Percentiles rank a stretch among this genome's conserved stretches.
Evolutionary conservation across 345 rosid species (phyloP).

Genomic region (Chamaenerion angustifolium): DNA sequence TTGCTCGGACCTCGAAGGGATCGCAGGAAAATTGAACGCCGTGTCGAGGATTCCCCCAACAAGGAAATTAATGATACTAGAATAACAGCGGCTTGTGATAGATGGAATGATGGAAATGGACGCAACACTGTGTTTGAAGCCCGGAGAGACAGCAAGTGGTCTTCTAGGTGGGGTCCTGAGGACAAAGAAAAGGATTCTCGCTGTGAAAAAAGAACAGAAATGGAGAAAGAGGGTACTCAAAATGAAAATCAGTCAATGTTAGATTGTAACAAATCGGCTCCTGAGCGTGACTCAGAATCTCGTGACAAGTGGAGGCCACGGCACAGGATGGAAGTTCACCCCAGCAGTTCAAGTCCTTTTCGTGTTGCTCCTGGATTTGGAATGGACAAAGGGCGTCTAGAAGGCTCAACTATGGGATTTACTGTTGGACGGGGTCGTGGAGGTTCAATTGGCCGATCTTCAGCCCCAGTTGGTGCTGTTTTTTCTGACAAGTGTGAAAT

Average conservation of each 20-base stretch:
- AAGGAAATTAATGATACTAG: slow-evolving; percentile 44
- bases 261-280: slow-evolving; percentile 23
- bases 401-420: slow-evolving; percentile 55
- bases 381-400: slow-evolving; percentile 42
- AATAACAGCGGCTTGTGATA: slow-evolving; percentile 42
- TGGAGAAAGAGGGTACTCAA: slow-evolving; percentile 47
- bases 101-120: slow-evolving; percentile 47
- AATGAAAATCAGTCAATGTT: slow-evolving; percentile 36
- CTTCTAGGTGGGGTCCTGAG: slow-evolving; percentile 98
- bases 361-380: slow-evolving; percentile 90
- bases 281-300: slow-evolving; percentile 69
- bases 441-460: slow-evolving; percentile 24
- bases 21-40: slow-evolving; percentile 48
- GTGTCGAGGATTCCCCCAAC: slow-evolving; percentile 22
- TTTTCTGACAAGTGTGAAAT: slow-evolving; percentile 20
- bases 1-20: slow-evolving; percentile 50
- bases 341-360: slow-evolving; percentile 36
- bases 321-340: slow-evolving; percentile 62
- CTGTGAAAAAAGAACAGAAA: slow-evolving; percentile 47
- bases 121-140: slow-evolving; percentile 59
- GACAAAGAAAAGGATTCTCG: slow-evolving; percentile 74
- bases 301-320: slow-evolving; percentile 99
- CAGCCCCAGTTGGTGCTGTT: slow-evolving; percentile 14
- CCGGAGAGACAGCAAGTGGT: slow-evolving; percentile 85
- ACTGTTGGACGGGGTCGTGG: slow-evolving; percentile 68